Evolutionary conservation across 768 basidiomycete genomes (phyloP).

Genomic region (Mycena maculata): DNA sequence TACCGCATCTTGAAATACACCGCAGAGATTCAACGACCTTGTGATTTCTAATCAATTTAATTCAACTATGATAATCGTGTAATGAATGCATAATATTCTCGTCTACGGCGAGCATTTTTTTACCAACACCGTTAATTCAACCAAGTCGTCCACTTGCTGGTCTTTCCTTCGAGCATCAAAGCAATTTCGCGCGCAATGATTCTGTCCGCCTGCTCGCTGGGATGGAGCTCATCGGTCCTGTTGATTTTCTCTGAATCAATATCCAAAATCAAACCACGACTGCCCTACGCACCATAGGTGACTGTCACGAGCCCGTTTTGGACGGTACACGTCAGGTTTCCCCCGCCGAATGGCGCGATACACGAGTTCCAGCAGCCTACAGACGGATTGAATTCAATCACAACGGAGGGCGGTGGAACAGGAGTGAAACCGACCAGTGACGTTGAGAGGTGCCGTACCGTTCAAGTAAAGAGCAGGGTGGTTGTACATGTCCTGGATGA

Average conservation of each 20-base stretch:
- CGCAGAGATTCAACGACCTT: too few relatives aligned
- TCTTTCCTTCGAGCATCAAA: constrained; percentile 55
- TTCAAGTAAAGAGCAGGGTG: constrained; percentile 67
- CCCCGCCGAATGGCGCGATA: constrained; percentile 47
- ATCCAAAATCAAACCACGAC: neutral
- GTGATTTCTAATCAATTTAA: too few relatives aligned
- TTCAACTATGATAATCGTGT: too few relatives aligned
- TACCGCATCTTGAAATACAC: too few relatives aligned
- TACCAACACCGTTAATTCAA: constrained; percentile 49
- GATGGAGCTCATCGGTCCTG: constrained; percentile 69
- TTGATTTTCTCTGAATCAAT: neutral
- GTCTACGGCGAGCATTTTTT: too few relatives aligned
- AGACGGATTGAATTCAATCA: constrained; percentile 41
- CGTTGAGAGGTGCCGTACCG: constrained; percentile 70
- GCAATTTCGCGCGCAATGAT: constrained; percentile 65
- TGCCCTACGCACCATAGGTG: constrained; percentile 60
- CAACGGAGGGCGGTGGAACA: constrained; percentile 50
- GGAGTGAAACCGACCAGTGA: constrained; percentile 55
- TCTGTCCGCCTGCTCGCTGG: constrained; percentile 67
- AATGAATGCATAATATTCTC: too few relatives aligned
- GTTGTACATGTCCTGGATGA: constrained; percentile 69
- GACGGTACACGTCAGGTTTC: constrained; percentile 45
- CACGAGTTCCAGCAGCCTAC: constrained; percentile 49
- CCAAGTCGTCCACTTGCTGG: constrained; percentile 62
- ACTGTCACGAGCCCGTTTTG: constrained; percentile 62